These are phyloP conservation scores for Xylaria venustula DNA, from an alignment of 495 filamentous ascomycete genomes.

Conservation along the genomic window DNA sequence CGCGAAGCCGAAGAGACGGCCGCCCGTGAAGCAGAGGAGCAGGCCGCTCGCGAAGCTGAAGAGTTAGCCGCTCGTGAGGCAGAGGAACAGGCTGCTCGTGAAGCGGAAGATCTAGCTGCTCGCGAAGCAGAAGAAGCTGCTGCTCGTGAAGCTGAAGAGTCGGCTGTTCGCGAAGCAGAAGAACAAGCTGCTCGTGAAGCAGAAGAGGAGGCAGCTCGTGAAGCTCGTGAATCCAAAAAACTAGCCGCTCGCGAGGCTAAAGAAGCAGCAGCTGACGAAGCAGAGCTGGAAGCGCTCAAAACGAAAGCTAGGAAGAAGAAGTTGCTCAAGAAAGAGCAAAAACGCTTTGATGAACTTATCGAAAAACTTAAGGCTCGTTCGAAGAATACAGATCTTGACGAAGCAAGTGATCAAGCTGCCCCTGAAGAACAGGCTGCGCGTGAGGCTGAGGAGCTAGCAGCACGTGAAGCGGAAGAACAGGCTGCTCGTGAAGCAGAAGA, in stretches of 20 bases:
- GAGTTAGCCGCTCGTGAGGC: constrained; percentile 26
- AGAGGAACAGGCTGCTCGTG: constrained; percentile 31
- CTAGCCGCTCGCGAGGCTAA: constrained; percentile 10
- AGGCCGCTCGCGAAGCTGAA: constrained; percentile 18
- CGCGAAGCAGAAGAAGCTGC: constrained; percentile 11
- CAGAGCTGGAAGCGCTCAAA: no score
- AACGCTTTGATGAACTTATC: no score
- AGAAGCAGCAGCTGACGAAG: constrained; percentile 26
- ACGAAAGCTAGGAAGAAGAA: no score
- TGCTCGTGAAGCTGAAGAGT: constrained; percentile 19
- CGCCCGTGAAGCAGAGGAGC: constrained; percentile 15
- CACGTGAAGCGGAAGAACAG: constrained; percentile 7
- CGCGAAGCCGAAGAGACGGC: constrained; percentile 20
- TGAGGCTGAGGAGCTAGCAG: constrained; percentile 17
- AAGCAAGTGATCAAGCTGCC: no score
- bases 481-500: constrained; percentile 23
- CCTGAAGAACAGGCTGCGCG: constrained; percentile 10
- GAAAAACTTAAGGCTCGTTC: no score
- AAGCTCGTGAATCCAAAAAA: constrained; percentile 14
- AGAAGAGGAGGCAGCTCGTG: constrained; percentile 9
- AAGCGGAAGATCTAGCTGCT: constrained; percentile 28
- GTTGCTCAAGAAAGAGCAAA: no score
- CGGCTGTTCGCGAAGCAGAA: constrained; percentile 5
- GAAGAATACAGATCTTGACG: no score
- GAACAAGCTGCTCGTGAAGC: constrained; percentile 19